Conservation (phyloP, 345 rosid genomes). For the Murraya koenigii region DNA sequence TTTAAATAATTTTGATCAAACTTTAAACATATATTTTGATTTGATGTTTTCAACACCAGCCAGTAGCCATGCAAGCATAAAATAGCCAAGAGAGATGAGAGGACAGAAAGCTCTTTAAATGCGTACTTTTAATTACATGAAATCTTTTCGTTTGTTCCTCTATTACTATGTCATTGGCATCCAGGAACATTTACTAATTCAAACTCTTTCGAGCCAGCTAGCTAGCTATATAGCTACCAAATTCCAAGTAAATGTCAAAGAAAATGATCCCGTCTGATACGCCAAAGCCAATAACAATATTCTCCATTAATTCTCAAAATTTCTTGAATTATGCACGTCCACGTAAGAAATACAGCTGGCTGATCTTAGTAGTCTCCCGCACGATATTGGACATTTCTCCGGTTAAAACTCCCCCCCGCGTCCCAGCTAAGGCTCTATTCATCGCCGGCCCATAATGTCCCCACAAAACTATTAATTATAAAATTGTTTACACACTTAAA, state of each 20-base stretch:
- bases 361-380: constrained; percentile 2
- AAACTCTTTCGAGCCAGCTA: not conserved
- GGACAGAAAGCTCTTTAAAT: not conserved
- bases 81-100: too few species aligned
- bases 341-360: not conserved
- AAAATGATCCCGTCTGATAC: not conserved
- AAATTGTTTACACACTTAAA: not conserved
- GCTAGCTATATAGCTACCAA: too few species aligned
- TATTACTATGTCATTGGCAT: not conserved
- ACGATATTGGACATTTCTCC: constrained; percentile 8
- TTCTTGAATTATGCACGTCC: not conserved
- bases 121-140: not conserved
- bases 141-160: not conserved
- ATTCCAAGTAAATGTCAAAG: not conserved
- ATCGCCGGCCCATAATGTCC: not conserved
- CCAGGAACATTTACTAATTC: too few species aligned
- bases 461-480: too few species aligned
- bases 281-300: not conserved
- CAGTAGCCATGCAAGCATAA: not conserved
- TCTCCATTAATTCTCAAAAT: not conserved
- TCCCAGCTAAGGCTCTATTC: constrained; percentile 10
- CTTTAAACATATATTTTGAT: too few species aligned
- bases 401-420: constrained; percentile 5
- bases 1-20: too few species aligned
- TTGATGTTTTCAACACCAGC: too few species aligned